These are phyloP conservation scores for Hygrophoropsis aurantiaca DNA, from an alignment of 768 basidiomycete species.

Conservation along the genomic window DNA sequence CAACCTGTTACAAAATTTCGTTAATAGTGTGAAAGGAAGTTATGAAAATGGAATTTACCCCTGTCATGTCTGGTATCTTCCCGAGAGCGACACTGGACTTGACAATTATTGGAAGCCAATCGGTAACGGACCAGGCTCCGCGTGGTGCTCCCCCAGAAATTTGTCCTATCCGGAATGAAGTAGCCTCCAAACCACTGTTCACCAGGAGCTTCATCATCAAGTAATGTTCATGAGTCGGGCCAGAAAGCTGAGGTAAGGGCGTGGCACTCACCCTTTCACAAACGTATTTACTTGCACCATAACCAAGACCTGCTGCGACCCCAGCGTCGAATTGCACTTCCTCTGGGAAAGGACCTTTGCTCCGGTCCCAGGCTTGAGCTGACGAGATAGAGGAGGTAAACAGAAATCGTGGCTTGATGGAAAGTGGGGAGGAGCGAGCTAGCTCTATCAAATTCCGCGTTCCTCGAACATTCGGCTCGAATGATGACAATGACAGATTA, in stretches of 20 bases:
- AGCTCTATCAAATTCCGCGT: constrained; percentile 48
- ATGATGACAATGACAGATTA: constrained; percentile 48
- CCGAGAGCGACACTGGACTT: constrained; percentile 32
- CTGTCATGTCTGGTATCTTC: constrained; percentile 27
- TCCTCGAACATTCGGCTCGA: constrained; percentile 48
- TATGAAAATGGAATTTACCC: constrained; percentile 18
- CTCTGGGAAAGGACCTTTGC: constrained; percentile 29
- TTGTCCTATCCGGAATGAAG: constrained; percentile 37
- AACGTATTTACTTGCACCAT: constrained; percentile 34
- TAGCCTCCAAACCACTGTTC: constrained; percentile 29
- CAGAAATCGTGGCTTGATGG: constrained; percentile 32
- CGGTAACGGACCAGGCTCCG: constrained; percentile 37
- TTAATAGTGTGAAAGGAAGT: background rate
- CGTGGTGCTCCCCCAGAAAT: constrained; percentile 31
- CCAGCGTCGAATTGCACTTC: constrained; percentile 23
- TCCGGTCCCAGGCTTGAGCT: constrained; percentile 16
- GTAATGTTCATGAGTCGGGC: background rate
- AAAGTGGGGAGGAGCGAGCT: constrained; percentile 27
- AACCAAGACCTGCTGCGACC: constrained; percentile 34
- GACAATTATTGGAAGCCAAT: constrained; percentile 38
- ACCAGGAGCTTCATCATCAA: constrained; percentile 24
- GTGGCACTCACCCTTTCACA: constrained; percentile 15
- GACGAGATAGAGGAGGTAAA: constrained; percentile 41
- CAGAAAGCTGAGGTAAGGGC: too few relatives aligned
- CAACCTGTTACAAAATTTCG: constrained; percentile 10